Evolutionary conservation across 1,284 basidiomycete genomes (phyloP).

Genomic region (Fomitiporia mediterranea): DNA sequence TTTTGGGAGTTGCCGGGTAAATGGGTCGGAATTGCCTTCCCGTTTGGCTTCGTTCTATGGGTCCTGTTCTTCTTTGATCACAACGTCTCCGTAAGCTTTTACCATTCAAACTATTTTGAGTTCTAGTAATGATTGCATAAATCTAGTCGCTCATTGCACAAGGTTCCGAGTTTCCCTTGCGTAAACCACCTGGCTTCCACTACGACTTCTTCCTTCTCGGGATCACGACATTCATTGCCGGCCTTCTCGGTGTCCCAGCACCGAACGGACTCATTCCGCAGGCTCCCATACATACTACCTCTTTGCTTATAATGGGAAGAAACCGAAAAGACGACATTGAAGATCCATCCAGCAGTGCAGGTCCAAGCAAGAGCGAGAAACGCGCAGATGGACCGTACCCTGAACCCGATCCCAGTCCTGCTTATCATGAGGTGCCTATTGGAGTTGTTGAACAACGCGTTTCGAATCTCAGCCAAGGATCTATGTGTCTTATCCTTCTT

Average conservation of each 20-base stretch:
- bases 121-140: background rate
- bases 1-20: conserved; percentile 91
- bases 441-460: conserved; percentile 86
- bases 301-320: conserved; percentile 73
- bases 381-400: conserved; percentile 17
- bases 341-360: conserved; percentile 28
- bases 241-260: conserved; percentile 86
- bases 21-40: conserved; percentile 84
- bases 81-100: conserved; percentile 66
- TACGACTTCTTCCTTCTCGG: conserved; percentile 89
- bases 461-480: conserved; percentile 83
- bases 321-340: conserved; percentile 40
- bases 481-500: conserved; percentile 75
- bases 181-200: conserved; percentile 92
- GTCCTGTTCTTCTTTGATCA: conserved; percentile 78
- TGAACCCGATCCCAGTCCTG: conserved; percentile 29
- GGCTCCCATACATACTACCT: conserved; percentile 90
- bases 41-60: conserved; percentile 69
- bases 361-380: background rate
- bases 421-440: conserved; percentile 56
- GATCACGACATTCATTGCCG: conserved; percentile 88
- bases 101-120: background rate
- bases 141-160: conserved; percentile 88
- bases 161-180: conserved; percentile 84
- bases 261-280: conserved; percentile 96